phyloP scores from a whole-genome alignment of 2,329 filamentous ascomycete genomes.

The Eurotiales sp. region DNA sequence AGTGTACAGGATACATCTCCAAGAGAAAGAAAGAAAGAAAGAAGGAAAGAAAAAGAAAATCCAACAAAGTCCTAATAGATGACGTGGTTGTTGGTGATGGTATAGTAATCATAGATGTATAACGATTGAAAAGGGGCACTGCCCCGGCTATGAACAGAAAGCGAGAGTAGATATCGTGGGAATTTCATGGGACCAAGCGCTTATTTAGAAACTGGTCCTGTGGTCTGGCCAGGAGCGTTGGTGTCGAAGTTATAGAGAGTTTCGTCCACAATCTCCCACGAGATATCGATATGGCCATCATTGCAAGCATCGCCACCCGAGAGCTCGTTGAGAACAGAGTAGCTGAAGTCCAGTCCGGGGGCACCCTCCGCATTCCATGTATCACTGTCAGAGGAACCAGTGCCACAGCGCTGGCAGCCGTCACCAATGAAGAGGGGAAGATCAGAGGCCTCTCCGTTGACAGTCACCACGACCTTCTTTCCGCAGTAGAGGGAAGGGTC shows the following conservation, averaged over 20 bases:
- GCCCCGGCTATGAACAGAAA: too few relatives aligned
- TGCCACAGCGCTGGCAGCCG: constrained; percentile 16
- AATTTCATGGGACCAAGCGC: too few relatives aligned
- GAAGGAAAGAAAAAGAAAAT: too few relatives aligned
- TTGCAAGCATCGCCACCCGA: constrained; percentile 13
- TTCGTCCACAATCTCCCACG: constrained; percentile 19
- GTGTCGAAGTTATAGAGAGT: constrained; percentile 16
- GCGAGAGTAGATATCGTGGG: too few relatives aligned
- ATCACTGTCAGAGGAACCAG: constrained; percentile 11
- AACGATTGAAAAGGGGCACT: too few relatives aligned
- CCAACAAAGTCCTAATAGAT: too few relatives aligned
- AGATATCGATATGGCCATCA: constrained; percentile 15
- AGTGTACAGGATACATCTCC: too few relatives aligned
- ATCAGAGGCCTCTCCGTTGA: constrained; percentile 16
- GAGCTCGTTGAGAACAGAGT: constrained; percentile 8
- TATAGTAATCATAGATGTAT: too few relatives aligned
- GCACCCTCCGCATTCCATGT: constrained; percentile 13
- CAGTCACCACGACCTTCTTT: constrained; percentile 17
- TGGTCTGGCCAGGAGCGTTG: constrained; percentile 6
- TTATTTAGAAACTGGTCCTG: constrained; percentile 6
- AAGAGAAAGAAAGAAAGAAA: too few relatives aligned
- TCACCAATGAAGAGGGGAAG: constrained; percentile 18
- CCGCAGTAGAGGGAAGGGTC: constrained; percentile 16
- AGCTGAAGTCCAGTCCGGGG: constrained; percentile 13
- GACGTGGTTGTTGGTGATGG: too few relatives aligned